phyloP scores from a whole-genome alignment of 2,329 filamentous ascomycete genomes.

The Phyllosticta citriasiana region DNA sequence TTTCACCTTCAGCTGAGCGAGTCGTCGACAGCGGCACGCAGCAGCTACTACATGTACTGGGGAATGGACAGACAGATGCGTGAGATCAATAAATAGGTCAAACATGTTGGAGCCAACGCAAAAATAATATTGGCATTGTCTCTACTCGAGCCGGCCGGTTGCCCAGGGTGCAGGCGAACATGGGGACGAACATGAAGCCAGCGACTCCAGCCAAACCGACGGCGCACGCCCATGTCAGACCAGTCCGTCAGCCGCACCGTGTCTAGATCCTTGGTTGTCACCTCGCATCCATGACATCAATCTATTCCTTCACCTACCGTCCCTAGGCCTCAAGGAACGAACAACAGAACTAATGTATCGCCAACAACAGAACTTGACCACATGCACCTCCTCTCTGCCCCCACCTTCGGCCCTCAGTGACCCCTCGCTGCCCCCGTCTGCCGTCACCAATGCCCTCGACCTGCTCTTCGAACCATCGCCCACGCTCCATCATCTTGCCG shows the following conservation, averaged over 20 bases:
- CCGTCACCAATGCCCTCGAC: conserved; percentile 52
- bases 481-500: conserved; percentile 60
- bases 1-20: not conserved
- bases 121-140: not conserved
- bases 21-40: not conserved
- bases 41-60: too few species aligned
- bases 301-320: too few species aligned
- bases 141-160: not conserved
- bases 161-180: not conserved
- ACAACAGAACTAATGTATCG: not conserved
- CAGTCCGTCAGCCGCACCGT: not conserved
- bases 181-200: not conserved
- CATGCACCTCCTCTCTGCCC: not conserved
- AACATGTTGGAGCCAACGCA: not conserved
- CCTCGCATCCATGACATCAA: too few species aligned
- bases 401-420: conserved; percentile 27
- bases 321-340: too few species aligned
- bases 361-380: not conserved
- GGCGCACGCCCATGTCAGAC: not conserved
- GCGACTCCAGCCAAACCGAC: not conserved
- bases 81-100: too few species aligned
- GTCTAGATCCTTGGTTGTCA: too few species aligned
- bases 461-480: conserved; percentile 75
- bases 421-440: conserved; percentile 49
- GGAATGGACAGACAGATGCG: too few species aligned